phyloP scores from a whole-genome alignment of 2,329 filamentous ascomycete species.

The Cladosporium sp. region DNA sequence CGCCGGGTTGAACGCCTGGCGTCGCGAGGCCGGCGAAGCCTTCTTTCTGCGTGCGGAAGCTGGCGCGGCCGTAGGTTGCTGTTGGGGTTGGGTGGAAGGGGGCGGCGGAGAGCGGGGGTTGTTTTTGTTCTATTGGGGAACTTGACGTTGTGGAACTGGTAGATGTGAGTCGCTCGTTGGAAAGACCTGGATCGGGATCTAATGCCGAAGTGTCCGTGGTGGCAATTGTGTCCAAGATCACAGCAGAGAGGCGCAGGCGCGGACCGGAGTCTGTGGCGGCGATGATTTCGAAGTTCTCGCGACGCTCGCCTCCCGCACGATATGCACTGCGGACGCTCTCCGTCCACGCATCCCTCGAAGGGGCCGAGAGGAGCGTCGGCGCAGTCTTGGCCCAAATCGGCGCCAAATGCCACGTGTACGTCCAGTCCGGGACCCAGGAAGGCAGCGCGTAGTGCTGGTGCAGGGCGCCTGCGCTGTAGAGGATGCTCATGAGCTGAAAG shows the following conservation, averaged over 20 bases:
- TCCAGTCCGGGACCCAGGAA: conserved; percentile 34
- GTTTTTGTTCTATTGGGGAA: too few species aligned
- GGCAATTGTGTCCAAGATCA: conserved; percentile 23
- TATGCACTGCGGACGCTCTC: conserved; percentile 22
- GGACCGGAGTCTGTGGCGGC: too few species aligned
- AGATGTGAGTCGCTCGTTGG: conserved; percentile 20
- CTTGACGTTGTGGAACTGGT: not conserved
- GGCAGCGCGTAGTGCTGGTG: conserved; percentile 28
- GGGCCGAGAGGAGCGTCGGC: conserved; percentile 20
- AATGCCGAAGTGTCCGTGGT: conserved; percentile 19
- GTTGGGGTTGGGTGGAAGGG: not conserved
- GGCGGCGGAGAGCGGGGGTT: not conserved
- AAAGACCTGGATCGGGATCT: too few species aligned
- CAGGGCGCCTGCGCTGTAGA: conserved; percentile 28
- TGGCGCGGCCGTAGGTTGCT: conserved; percentile 22
- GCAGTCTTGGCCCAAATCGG: conserved; percentile 26
- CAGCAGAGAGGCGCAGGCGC: conserved; percentile 23
- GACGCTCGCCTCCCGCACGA: conserved; percentile 24
- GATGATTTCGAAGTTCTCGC: conserved; percentile 25
- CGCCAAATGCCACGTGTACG: conserved; percentile 26
- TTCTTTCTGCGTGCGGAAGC: conserved; percentile 22
- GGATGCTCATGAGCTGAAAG: conserved; percentile 27
- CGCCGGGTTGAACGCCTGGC: conserved; percentile 21
- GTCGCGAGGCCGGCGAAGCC: conserved; percentile 25
- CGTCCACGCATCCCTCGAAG: conserved; percentile 23